Base-by-base conservation (phyloP, 768 basidiomycete genomes). In the Boletus tomentosulus region DNA sequence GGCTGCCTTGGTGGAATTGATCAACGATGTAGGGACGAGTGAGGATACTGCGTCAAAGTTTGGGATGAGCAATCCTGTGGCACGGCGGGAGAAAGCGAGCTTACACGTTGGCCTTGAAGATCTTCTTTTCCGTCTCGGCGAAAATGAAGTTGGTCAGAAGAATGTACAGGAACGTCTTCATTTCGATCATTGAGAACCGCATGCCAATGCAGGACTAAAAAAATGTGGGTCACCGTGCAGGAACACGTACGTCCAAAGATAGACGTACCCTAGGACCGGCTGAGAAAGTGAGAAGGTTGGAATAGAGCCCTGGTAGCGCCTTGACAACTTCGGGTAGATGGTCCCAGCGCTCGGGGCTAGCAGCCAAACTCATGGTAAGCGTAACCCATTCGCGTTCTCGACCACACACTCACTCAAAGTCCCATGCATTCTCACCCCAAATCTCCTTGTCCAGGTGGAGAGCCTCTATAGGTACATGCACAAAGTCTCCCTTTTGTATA, bases 371-470 rank as follows among this genome's bases (percentile, higher is more conserved):
- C 13, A 11, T 11, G n/a, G 12, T 61, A 47, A 63, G 43, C 49
- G 16, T 48, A 7, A 39, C 50, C 10, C 31, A 25, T 31, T 25
- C 31, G 48, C 39, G 37, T 6, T 39, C 30, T 19, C 6, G 46
- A 50, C 45, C 38, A 19, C 8, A 19, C 34, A 67, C 83, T 59
- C 64, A 92, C 91, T 83, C 78, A 68, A 92, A 94, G 27, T 82
- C 77, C 88, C 87, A 90, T 31, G 86, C 89, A 64, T 89, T 83
- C 25, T 81, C 74, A 6, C 92, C 92, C 89, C 91, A 93, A 27
- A 92, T 76, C 16, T 70, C 78, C 52, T 83, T 84, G 65, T 91
- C 87, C 27, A 90, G 70, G 64, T 90, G 91, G 72, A 92, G 83
- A 2, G 82, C 89, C 59, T 92, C 89, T 10, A 92, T 70, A 0